Evolutionary conservation across 1,284 basidiomycete genomes (phyloP).

Genomic region (Limonomyces culmigenus): DNA sequence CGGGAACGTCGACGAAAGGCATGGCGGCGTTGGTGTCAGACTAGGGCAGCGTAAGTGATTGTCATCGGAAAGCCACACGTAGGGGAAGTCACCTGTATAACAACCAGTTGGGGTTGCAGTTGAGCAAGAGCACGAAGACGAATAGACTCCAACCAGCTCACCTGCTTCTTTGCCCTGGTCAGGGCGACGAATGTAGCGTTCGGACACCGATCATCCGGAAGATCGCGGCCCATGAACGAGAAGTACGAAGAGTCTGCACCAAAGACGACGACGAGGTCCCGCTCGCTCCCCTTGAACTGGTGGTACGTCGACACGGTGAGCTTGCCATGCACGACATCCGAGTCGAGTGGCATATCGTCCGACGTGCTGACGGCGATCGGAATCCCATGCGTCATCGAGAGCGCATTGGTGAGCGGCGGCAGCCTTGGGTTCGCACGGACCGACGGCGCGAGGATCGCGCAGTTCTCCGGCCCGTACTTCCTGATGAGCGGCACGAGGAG

Average conservation of each 20-base stretch:
- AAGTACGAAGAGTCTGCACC: background rate
- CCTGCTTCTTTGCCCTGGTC: background rate
- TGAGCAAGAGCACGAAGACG: too few relatives aligned
- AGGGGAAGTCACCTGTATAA: too few relatives aligned
- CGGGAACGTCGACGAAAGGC: background rate
- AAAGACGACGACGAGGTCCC: background rate
- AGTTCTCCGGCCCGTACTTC: background rate
- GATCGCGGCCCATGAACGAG: background rate
- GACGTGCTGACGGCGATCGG: background rate
- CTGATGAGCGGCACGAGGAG: background rate
- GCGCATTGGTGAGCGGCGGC: background rate
- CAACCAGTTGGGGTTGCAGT: too few relatives aligned
- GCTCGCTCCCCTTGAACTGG: constrained; percentile 1
- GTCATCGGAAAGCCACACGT: too few relatives aligned
- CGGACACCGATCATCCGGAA: background rate
- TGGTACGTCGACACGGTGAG: background rate
- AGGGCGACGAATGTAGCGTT: background rate
- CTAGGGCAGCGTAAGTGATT: too few relatives aligned
- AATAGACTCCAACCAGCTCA: background rate
- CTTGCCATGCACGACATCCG: background rate
- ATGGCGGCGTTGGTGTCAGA: too few relatives aligned
- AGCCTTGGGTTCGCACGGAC: background rate
- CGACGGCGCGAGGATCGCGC: background rate
- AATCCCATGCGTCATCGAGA: background rate
- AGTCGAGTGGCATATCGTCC: background rate